phyloP scores from a whole-genome alignment of 2,329 filamentous ascomycete genomes.

The Lasiodiplodia sp. region DNA sequence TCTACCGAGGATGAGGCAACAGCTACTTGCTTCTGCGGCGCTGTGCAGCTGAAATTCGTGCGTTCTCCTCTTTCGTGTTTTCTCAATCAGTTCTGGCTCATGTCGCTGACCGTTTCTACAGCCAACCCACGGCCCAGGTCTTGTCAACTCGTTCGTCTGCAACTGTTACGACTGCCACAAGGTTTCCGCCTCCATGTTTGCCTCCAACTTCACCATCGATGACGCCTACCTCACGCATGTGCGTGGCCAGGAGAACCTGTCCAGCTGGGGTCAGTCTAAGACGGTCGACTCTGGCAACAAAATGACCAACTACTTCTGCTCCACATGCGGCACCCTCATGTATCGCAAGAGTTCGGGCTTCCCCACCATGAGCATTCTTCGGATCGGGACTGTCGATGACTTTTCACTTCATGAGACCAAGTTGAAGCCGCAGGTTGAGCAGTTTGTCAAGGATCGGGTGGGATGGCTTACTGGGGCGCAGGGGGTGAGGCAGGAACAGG shows the following conservation, averaged over 20 bases:
- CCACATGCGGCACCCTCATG: constrained; percentile 66
- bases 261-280: constrained; percentile 50
- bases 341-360: constrained; percentile 58
- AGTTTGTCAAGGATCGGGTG: constrained; percentile 61
- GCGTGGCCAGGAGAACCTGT: constrained; percentile 60
- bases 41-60: constrained; percentile 40
- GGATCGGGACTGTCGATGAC: constrained; percentile 70
- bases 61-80: neutral
- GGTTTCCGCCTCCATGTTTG: constrained; percentile 67
- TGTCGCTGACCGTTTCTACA: constrained; percentile 33
- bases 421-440: constrained; percentile 62
- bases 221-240: constrained; percentile 58
- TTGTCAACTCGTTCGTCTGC: constrained; percentile 64
- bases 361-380: constrained; percentile 58
- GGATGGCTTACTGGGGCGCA: constrained; percentile 55
- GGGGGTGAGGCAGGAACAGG: constrained; percentile 36
- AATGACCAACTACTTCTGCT: constrained; percentile 71
- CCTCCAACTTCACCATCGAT: constrained; percentile 61
- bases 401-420: constrained; percentile 64
- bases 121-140: constrained; percentile 55
- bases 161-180: constrained; percentile 70
- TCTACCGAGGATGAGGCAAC: constrained; percentile 38
- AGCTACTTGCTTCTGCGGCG: constrained; percentile 42
- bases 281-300: constrained; percentile 52
- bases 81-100: neutral